Conservation (phyloP, 768 basidiomycete genomes). For the Pulveroboletus ravenelii region DNA sequence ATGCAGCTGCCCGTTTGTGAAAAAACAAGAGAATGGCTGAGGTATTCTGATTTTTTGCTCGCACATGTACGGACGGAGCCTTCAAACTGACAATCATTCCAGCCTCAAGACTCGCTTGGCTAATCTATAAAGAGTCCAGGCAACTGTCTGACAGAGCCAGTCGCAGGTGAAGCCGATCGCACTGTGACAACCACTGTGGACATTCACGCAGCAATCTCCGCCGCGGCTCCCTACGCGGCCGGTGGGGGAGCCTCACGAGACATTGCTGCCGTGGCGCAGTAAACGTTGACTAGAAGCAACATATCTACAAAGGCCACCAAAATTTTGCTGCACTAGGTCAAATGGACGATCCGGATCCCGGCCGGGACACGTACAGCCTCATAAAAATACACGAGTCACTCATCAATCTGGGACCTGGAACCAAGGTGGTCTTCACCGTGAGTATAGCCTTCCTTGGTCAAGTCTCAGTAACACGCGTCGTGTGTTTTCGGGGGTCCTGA, state of each 20-base stretch:
- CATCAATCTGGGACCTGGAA: constrained; percentile 7
- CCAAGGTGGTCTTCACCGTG: constrained; percentile 15
- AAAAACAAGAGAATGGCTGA: not conserved
- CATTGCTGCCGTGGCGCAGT: constrained; percentile 5
- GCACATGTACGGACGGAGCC: constrained; percentile 17
- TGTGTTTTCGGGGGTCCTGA: constrained; percentile 26
- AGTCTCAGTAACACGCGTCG: constrained; percentile 24
- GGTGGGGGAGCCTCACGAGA: constrained; percentile 7
- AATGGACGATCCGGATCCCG: constrained; percentile 8
- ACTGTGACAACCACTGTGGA: constrained; percentile 1
- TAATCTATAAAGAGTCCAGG: constrained; percentile 10
- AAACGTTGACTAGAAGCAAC: constrained; percentile 5
- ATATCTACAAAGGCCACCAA: constrained; percentile 9
- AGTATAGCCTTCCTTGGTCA: constrained; percentile 31
- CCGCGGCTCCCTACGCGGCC: constrained; percentile 17
- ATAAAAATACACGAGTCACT: constrained; percentile 18
- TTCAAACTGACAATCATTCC: constrained; percentile 9
- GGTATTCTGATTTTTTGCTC: not conserved
- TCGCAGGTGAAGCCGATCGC: constrained; percentile 4
- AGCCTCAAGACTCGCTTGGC: not conserved
- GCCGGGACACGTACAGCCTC: constrained; percentile 16
- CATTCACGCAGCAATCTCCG: constrained; percentile 29
- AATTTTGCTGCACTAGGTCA: constrained; percentile 12
- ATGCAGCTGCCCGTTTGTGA: constrained; percentile 1
- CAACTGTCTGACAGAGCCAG: not conserved